These are phyloP conservation scores for Chaetomiaceae sp. DNA, from an alignment of 2,329 filamentous ascomycete species.

Conservation along the genomic window DNA sequence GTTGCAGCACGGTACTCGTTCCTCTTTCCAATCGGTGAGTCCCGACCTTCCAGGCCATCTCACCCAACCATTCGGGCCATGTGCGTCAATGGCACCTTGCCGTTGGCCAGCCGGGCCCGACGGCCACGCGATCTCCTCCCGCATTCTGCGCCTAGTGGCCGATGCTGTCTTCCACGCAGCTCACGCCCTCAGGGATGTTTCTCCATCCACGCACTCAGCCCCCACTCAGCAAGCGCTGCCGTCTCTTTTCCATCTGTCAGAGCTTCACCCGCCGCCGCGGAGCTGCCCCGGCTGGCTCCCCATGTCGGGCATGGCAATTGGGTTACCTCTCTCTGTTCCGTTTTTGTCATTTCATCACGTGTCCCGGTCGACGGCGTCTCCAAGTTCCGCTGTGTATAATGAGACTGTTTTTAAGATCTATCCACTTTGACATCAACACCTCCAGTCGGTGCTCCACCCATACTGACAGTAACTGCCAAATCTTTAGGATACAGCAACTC, in stretches of 20 bases:
- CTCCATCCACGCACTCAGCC: conserved; percentile 11
- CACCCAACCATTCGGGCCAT: conserved; percentile 45
- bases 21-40: conserved; percentile 54
- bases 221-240: conserved; percentile 13
- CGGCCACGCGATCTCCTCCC: conserved; percentile 23
- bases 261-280: conserved; percentile 8
- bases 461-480: conserved; percentile 9
- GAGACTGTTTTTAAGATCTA: too few species aligned
- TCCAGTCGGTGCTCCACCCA: background rate
- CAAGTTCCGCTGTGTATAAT: too few species aligned
- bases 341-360: background rate
- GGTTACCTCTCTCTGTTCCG: conserved; percentile 8
- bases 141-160: conserved; percentile 21
- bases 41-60: conserved; percentile 25
- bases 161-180: conserved; percentile 8
- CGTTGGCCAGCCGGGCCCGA: conserved; percentile 39
- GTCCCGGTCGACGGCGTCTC: too few species aligned
- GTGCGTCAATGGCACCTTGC: conserved; percentile 40
- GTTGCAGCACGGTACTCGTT: conserved; percentile 40
- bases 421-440: too few species aligned
- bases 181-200: background rate
- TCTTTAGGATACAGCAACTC: conserved; percentile 49
- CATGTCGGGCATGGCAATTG: conserved; percentile 7
- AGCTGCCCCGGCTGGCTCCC: background rate
- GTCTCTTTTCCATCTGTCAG: conserved; percentile 21